A percentile compares a stretch with the other conserved stretches of the same genome.
These are phyloP conservation scores for Trichoderma sp. DNA, from an alignment of 2,329 filamentous ascomycete genomes.

Conservation along the genomic window DNA sequence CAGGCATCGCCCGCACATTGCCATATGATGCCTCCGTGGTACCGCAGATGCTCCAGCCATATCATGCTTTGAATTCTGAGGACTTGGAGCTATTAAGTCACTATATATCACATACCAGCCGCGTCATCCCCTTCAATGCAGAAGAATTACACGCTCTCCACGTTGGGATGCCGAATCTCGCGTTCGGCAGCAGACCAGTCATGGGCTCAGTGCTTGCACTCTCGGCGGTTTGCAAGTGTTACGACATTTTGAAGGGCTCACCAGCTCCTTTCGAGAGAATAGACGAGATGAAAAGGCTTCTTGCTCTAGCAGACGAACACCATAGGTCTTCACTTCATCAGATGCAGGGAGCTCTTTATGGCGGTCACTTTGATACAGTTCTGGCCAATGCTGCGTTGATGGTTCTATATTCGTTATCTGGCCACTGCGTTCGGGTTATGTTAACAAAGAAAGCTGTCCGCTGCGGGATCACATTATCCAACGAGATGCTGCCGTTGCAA, in stretches of 20 bases:
- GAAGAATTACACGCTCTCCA: constrained; percentile 7
- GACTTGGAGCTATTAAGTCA: constrained; percentile 7
- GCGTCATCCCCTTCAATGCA: background rate
- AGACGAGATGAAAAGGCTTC: constrained; percentile 1
- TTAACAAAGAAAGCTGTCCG: background rate
- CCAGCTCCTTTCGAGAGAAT: background rate
- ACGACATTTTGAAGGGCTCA: constrained; percentile 1
- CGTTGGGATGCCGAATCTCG: constrained; percentile 6
- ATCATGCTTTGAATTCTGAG: background rate
- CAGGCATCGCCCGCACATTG: background rate
- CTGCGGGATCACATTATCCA: background rate
- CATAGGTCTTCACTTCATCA: constrained; percentile 4
- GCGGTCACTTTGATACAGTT: background rate
- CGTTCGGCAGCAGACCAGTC: constrained; percentile 1
- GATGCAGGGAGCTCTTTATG: constrained; percentile 3
- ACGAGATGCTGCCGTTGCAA: constrained; percentile 3
- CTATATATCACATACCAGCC: constrained; percentile 10
- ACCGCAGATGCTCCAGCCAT: background rate
- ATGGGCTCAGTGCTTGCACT: constrained; percentile 11
- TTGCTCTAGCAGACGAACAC: background rate
- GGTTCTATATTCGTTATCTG: constrained; percentile 10
- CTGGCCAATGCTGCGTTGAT: constrained; percentile 11
- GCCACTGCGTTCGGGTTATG: background rate
- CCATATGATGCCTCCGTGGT: background rate
- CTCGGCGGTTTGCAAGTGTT: constrained; percentile 8